phyloP scores from a whole-genome alignment of 768 basidiomycete genomes.

The Tephrocybe sp. region DNA sequence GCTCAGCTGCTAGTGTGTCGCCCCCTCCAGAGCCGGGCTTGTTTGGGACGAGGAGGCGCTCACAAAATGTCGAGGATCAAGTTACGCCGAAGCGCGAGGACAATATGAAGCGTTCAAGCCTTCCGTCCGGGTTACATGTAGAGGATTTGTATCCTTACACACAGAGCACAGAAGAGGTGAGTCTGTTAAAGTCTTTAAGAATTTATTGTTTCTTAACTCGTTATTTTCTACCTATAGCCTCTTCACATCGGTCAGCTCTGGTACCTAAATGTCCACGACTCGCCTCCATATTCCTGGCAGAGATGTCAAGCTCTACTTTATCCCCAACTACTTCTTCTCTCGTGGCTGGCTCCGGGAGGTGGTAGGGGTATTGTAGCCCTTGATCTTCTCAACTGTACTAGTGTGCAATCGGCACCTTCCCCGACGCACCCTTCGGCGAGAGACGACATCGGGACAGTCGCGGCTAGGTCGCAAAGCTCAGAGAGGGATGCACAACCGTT shows the following conservation, averaged over 20 bases:
- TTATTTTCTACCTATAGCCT: constrained; percentile 51
- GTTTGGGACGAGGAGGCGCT: constrained; percentile 49
- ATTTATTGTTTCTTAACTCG: constrained; percentile 12
- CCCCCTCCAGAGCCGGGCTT: constrained; percentile 42
- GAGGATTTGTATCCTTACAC: constrained; percentile 45
- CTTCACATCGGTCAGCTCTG: constrained; percentile 82
- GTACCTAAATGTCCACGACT: constrained; percentile 90
- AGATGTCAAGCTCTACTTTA: constrained; percentile 81
- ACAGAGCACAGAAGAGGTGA: constrained; percentile 46
- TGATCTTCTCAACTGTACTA: constrained; percentile 83
- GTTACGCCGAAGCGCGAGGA: constrained; percentile 21
- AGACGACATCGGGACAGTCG: constrained; percentile 86
- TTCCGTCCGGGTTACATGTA: constrained; percentile 43
- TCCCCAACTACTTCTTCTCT: constrained; percentile 79
- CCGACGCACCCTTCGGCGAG: constrained; percentile 77
- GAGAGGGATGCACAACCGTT: constrained; percentile 45
- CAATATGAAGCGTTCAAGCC: constrained; percentile 26
- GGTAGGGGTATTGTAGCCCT: constrained; percentile 83
- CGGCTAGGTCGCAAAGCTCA: constrained; percentile 62
- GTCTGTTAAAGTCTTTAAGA: constrained; percentile 16
- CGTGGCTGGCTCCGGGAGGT: constrained; percentile 84
- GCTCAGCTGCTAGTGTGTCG: constrained; percentile 35
- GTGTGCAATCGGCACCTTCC: constrained; percentile 79
- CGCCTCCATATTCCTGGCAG: constrained; percentile 76
- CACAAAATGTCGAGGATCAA: constrained; percentile 24